phyloP scores from a whole-genome alignment of 371 early-diverging fungal species.

The Thermomucor indicae-seudaticae region DNA sequence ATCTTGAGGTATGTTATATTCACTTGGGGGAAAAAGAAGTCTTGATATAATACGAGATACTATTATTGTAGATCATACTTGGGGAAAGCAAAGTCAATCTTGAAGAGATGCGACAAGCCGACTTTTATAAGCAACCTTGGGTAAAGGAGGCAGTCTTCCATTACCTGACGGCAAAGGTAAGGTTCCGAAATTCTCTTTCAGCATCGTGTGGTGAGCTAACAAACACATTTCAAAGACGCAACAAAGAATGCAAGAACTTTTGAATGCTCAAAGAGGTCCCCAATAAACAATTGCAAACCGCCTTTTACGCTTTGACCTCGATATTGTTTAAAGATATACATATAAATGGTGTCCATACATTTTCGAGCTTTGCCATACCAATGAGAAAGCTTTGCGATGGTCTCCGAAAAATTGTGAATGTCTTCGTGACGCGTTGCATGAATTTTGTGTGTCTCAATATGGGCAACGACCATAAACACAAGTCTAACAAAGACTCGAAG shows the following conservation, averaged over 20 bases:
- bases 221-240: constrained; percentile 25
- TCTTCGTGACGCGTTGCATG: too few relatives aligned
- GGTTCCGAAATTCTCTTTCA: not conserved
- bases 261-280: constrained; percentile 29
- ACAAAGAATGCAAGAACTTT: constrained; percentile 48
- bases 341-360: too few relatives aligned
- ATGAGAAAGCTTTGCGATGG: too few relatives aligned
- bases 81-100: constrained; percentile 82
- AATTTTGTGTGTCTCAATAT: too few relatives aligned
- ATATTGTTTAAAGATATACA: too few relatives aligned
- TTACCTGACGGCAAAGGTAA: constrained; percentile 68
- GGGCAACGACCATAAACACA: constrained; percentile 44
- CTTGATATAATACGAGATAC: not conserved
- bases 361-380: too few relatives aligned
- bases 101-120: constrained; percentile 76
- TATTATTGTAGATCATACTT: constrained; percentile 55
- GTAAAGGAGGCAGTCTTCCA: constrained; percentile 90
- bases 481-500: constrained; percentile 14
- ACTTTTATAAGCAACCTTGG: constrained; percentile 84
- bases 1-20: constrained; percentile 63
- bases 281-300: too few relatives aligned
- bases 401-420: too few relatives aligned
- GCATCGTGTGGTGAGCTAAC: not conserved
- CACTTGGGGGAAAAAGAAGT: not conserved
- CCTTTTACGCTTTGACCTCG: too few relatives aligned